phyloP scores from a whole-genome alignment of 345 rosid species.

The Eucalyptus lansdowneana region DNA sequence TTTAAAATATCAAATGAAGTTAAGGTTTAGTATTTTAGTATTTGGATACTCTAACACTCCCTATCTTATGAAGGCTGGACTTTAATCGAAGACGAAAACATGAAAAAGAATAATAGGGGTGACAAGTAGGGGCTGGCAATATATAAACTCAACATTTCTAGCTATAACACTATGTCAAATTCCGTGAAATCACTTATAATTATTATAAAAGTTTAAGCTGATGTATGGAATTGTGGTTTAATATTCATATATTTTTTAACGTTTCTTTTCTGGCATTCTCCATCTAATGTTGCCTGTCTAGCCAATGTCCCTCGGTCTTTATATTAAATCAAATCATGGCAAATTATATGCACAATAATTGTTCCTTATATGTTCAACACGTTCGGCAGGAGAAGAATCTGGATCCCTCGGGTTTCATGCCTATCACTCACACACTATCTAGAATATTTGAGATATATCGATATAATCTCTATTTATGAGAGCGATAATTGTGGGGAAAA shows the following conservation, averaged over 20 bases:
- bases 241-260: background rate
- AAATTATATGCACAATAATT: background rate
- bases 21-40: background rate
- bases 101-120: background rate
- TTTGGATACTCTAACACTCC: background rate
- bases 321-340: background rate
- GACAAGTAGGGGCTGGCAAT: background rate
- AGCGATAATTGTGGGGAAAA: background rate
- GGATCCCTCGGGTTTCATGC: background rate
- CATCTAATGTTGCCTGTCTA: background rate
- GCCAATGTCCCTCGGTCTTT: background rate
- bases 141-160: background rate
- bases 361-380: background rate
- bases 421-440: background rate
- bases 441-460: background rate
- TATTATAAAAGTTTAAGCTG: background rate
- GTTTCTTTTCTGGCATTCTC: background rate
- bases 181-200: fast-evolving
- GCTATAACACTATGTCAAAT: background rate
- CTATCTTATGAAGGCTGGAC: background rate
- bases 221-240: fast-evolving
- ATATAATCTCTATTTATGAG: background rate
- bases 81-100: background rate
- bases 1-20: background rate
- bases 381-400: background rate